These are phyloP conservation scores for Sugiyamaella grinbergsii DNA, from an alignment of 1,139 yeast species.

Conservation along the genomic window DNA sequence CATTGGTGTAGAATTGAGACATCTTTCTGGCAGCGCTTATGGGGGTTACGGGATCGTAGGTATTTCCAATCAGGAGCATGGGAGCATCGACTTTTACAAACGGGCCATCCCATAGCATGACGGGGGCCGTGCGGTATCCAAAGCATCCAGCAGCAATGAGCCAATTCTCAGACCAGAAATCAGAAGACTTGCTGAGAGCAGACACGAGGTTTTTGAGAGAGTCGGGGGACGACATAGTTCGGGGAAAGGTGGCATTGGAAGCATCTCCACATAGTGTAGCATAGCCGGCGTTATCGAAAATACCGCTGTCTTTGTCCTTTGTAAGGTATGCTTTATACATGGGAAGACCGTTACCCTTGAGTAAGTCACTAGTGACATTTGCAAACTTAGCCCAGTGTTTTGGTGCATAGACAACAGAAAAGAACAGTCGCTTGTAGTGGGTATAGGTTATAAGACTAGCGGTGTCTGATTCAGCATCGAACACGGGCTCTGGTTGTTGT, in stretches of 20 bases:
- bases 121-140: slow-evolving; percentile 19
- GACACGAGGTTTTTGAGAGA: slow-evolving; percentile 14
- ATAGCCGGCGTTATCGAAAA: slow-evolving; percentile 21
- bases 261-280: slow-evolving; percentile 27
- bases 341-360: slow-evolving; percentile 19
- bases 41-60: slow-evolving; percentile 28
- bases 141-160: slow-evolving; percentile 12
- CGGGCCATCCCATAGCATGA: slow-evolving; percentile 26
- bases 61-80: slow-evolving; percentile 25
- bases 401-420: slow-evolving; percentile 20
- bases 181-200: slow-evolving; percentile 2
- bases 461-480: slow-evolving; percentile 14
- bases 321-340: slow-evolving; percentile 3
- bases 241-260: slow-evolving; percentile 10
- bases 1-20: slow-evolving; percentile 24
- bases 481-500: slow-evolving; percentile 20
- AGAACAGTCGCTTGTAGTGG: slow-evolving; percentile 14
- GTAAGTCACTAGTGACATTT: slow-evolving; percentile 17
- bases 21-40: slow-evolving; percentile 24
- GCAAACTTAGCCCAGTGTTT: slow-evolving; percentile 19
- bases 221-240: slow-evolving; percentile 10
- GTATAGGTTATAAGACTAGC: slow-evolving; percentile 22
- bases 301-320: not conserved
- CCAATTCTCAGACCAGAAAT: slow-evolving; percentile 22
- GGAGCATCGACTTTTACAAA: slow-evolving; percentile 24